Evolutionary conservation across 345 rosid genomes (phyloP), one percentile per base, ranked within the genome.

Genomic region (Eutrema yunnanense): DNA sequence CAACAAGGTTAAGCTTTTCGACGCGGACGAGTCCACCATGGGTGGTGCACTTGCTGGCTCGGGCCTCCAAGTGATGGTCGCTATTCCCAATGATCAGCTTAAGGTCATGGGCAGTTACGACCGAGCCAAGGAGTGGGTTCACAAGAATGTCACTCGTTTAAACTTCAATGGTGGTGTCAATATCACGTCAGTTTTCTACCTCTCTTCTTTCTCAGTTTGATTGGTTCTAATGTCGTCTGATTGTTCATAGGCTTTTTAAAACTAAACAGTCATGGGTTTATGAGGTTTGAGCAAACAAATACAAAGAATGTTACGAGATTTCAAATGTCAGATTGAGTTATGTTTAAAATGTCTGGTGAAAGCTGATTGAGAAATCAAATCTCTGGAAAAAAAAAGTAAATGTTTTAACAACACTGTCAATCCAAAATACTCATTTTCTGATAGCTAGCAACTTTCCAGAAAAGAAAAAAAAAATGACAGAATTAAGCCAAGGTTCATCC

Each of bases 51-150:
- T 92, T 37, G 84, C 92, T 30, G 96, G 96, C 6, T 53, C 84
- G 16, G 84, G 66, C 29, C 71, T 92, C 22, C 90, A 92, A 74
- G 98, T 92, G 56, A 92, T 92, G 98, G 95, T 90, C 50, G 96
- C 89, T 26, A 92, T 92, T 54, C 98, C 98, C 2, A 92, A 92
- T 74, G 88, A 90, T 56, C 92, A 87, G 77, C 93, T 92, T 43
- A 77, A 67, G 5, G 83, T 70, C 38, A 87, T 92, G 93, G 86
- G 68, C 33, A 80, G 71, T 54, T 87, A 85, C 36, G 67, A 67
- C 38, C 77, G 81, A 61, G 96, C 96, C 40, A 78, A 84, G 55
- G 68, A 83, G 7, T 92, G 95, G 95, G 96, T 90, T 10, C 78
- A 53, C 38, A 81, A 69, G 65, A 92, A 86, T 77, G 85, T 92